Evolutionary conservation across 805 yeast genomes (phyloP).

Genomic region (Kazachstania bromeliacearum): DNA sequence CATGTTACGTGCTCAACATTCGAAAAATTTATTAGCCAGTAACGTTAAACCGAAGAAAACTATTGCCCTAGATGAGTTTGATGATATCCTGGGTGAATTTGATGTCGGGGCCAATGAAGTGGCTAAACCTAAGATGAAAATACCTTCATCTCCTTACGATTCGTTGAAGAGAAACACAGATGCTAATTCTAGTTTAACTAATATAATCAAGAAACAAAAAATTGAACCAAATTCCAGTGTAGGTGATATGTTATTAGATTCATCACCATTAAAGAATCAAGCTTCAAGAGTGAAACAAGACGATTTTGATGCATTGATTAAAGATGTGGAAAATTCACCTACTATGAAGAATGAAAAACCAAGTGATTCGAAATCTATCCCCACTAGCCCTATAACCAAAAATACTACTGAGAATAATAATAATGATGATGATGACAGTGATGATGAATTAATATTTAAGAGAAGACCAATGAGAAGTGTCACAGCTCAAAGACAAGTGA

Average conservation of each 20-base stretch:
- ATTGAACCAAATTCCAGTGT: constrained; percentile 8
- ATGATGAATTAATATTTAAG: constrained; percentile 25
- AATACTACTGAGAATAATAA: constrained; percentile 5
- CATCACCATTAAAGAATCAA: constrained; percentile 22
- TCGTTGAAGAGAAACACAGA: constrained; percentile 1
- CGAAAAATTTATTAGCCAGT: constrained; percentile 33
- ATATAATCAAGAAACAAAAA: constrained; percentile 11
- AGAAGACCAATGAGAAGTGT: constrained; percentile 26
- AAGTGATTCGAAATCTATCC: neutral
- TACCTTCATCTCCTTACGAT: constrained; percentile 8
- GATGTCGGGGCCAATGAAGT: constrained; percentile 15
- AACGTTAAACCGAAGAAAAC: constrained; percentile 29
- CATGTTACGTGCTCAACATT: constrained; percentile 42
- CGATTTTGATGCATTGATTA: constrained; percentile 9
- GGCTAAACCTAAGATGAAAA: neutral
- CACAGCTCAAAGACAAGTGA: constrained; percentile 18
- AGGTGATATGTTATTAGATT: constrained; percentile 10
- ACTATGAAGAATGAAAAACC: constrained; percentile 8
- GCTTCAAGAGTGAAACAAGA: constrained; percentile 3
- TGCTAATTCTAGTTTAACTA: neutral
- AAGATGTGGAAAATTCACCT: constrained; percentile 20
- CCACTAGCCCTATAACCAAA: neutral
- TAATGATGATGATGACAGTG: constrained; percentile 28
- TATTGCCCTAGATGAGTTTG: constrained; percentile 47
- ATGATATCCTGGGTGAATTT: constrained; percentile 56